Conservation (phyloP, 331 rosid genomes). For the Phaseolus coccineus region DNA sequence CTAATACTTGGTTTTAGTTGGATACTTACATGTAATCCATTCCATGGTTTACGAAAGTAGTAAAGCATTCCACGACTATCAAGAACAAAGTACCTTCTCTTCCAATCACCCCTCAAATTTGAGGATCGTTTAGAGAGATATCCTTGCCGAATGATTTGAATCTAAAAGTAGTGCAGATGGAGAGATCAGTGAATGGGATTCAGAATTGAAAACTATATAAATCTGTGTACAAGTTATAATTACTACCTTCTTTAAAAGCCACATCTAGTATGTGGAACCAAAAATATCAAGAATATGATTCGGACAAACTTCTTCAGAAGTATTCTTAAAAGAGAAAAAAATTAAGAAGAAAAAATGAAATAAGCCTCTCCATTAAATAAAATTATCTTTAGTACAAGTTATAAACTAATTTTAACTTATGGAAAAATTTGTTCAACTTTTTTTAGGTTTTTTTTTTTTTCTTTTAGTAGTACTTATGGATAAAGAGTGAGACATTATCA, state of each 20-base stretch:
- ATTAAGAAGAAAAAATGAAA: no score
- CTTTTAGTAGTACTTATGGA: no score
- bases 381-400: no score
- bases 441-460: no score
- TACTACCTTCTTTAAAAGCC: no score
- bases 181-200: slow-evolving; percentile 21
- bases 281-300: no score
- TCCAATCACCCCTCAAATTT: slow-evolving; percentile 80
- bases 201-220: slow-evolving; percentile 11
- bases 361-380: no score
- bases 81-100: slow-evolving; percentile 77
- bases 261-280: no score
- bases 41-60: slow-evolving; percentile 77
- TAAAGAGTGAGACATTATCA: background rate
- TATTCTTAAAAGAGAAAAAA: no score
- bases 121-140: slow-evolving; percentile 80
- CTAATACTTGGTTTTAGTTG: slow-evolving; percentile 22
- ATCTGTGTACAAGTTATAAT: background rate
- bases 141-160: slow-evolving; percentile 72
- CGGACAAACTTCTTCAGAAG: no score
- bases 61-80: slow-evolving; percentile 80
- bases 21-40: slow-evolving; percentile 57
- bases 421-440: no score
- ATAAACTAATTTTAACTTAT: no score
- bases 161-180: slow-evolving; percentile 52